Conservation (phyloP, 108 stramenopile species). For the Pseudonitzschia multistriata region DNA sequence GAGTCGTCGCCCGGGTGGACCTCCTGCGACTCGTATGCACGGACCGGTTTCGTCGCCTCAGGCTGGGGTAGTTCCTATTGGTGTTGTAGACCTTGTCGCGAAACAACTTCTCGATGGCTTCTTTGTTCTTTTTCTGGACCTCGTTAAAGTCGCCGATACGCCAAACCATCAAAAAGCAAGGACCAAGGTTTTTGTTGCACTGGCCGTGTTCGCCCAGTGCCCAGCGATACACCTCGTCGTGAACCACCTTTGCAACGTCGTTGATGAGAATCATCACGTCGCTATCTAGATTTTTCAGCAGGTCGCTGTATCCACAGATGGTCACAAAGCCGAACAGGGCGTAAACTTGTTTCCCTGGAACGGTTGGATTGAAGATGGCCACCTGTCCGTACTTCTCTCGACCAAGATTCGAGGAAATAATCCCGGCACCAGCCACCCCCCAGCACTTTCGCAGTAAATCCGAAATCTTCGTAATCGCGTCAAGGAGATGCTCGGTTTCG, state of each 20-base stretch:
- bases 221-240: constrained; percentile 87
- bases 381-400: constrained; percentile 61
- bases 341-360: constrained; percentile 92
- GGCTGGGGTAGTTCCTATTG: constrained; percentile 8
- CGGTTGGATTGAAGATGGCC: constrained; percentile 85
- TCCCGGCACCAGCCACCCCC: constrained; percentile 92
- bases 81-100: constrained; percentile 34
- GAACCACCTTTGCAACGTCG: constrained; percentile 89
- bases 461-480: constrained; percentile 90
- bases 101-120: constrained; percentile 75
- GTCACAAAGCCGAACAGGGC: constrained; percentile 93
- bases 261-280: constrained; percentile 96
- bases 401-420: constrained; percentile 91
- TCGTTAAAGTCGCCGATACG: constrained; percentile 80
- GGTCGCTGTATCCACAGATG: constrained; percentile 86
- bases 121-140: constrained; percentile 55
- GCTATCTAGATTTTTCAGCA: constrained; percentile 67
- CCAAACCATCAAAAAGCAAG: constrained; percentile 94
- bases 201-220: constrained; percentile 84
- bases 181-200: constrained; percentile 95
- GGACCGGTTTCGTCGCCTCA: constrained; percentile 13
- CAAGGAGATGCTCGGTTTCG: constrained; percentile 91
- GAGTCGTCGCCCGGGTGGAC: background rate
- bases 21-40: background rate
- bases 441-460: constrained; percentile 94